These are phyloP conservation scores for Tylopilus cervinicoccineus DNA, from an alignment of 768 basidiomycete genomes.

Conservation along the genomic window DNA sequence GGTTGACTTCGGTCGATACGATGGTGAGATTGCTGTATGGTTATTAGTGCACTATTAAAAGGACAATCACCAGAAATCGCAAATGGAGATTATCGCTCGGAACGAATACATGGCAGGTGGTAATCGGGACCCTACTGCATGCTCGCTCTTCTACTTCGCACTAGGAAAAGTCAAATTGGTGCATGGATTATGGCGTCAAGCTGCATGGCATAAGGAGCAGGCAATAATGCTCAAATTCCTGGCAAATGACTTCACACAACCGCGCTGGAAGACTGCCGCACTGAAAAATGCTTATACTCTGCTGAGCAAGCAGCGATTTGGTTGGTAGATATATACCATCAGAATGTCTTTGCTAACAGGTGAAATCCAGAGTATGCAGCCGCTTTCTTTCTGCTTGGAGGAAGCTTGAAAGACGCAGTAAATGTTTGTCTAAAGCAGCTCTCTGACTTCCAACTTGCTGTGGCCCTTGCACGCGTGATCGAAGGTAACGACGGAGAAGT, in stretches of 20 bases:
- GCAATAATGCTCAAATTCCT: constrained; percentile 87
- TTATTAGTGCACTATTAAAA: neutral
- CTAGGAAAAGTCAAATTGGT: constrained; percentile 90
- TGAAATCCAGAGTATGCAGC: constrained; percentile 85
- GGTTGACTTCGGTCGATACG: constrained; percentile 76
- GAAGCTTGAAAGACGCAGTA: constrained; percentile 85
- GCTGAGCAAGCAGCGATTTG: constrained; percentile 86
- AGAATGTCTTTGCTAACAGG: constrained; percentile 2
- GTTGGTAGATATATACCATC: constrained; percentile 41
- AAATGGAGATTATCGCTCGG: constrained; percentile 85
- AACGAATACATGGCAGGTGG: constrained; percentile 91
- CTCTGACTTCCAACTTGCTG: constrained; percentile 84
- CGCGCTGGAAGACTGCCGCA: constrained; percentile 89
- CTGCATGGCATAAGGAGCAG: constrained; percentile 91
- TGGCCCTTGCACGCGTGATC: constrained; percentile 79
- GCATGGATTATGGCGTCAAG: constrained; percentile 94
- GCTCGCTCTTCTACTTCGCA: constrained; percentile 93
- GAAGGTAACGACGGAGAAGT: constrained; percentile 84
- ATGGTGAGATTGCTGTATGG: constrained; percentile 51
- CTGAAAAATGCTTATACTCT: constrained; percentile 95
- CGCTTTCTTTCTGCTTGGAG: constrained; percentile 93
- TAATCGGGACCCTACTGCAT: constrained; percentile 80
- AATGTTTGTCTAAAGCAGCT: constrained; percentile 87
- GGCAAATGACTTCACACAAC: constrained; percentile 78
- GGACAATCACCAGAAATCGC: constrained; percentile 52